Evolutionary conservation across 371 early-diverging fungal genomes (phyloP).

Genomic region (Mucor plumbeus): DNA sequence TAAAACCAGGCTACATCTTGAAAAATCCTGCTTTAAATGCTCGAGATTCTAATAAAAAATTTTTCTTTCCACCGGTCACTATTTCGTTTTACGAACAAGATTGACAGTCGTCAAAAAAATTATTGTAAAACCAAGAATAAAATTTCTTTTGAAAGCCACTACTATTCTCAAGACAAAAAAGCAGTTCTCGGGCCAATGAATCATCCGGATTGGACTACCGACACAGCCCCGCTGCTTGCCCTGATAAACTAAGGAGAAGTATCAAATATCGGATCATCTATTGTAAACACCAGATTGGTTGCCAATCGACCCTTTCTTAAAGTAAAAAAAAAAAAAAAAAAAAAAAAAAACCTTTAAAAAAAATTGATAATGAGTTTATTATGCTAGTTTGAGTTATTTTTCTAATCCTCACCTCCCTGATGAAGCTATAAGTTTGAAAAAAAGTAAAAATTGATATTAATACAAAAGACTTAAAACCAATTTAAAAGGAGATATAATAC

Average conservation of each 20-base stretch:
- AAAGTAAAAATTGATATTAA: not conserved
- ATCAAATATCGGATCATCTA: not conserved
- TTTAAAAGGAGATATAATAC: not conserved
- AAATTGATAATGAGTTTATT: not conserved
- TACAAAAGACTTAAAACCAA: not conserved
- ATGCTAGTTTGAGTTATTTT: not conserved
- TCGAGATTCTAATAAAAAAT: constrained; percentile 12
- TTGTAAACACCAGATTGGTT: constrained; percentile 4
- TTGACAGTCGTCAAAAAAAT: not conserved
- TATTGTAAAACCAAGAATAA: not conserved
- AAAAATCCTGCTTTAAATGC: constrained; percentile 10
- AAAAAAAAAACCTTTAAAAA: not conserved
- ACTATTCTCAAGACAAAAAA: not conserved
- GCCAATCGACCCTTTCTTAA: not conserved
- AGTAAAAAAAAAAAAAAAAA: no score
- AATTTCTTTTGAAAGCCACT: constrained; percentile 9
- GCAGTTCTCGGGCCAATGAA: not conserved
- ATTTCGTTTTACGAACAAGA: not conserved
- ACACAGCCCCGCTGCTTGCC: not conserved
- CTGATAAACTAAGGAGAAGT: constrained; percentile 5
- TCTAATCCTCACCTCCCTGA: no score
- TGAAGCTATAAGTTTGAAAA: not conserved
- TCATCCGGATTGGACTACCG: not conserved
- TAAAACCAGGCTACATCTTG: not conserved
- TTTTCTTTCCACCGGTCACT: constrained; percentile 12